These are phyloP conservation scores for Sistotremastrum niveocremeum DNA, from an alignment of 768 basidiomycete genomes.

Conservation along the genomic window DNA sequence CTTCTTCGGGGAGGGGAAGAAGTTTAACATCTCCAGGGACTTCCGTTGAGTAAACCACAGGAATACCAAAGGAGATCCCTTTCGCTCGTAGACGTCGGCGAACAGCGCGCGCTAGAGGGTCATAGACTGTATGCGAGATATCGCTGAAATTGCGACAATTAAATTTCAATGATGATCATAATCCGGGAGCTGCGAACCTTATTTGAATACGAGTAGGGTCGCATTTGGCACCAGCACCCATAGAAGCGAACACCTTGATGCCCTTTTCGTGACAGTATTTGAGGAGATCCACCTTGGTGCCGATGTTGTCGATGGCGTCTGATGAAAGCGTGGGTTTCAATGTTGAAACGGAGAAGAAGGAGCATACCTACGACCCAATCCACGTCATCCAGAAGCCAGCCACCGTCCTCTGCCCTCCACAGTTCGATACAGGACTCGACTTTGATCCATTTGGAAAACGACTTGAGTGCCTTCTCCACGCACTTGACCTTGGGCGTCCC, in stretches of 20 bases:
- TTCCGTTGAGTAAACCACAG: slow-evolving; percentile 94
- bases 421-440: slow-evolving; percentile 76
- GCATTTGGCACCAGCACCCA: slow-evolving; percentile 91
- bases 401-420: slow-evolving; percentile 77
- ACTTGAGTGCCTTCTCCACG: slow-evolving; percentile 51
- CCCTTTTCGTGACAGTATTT: slow-evolving; percentile 70
- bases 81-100: slow-evolving; percentile 56
- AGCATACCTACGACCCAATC: slow-evolving; percentile 86
- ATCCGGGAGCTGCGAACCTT: slow-evolving; percentile 13
- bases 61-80: slow-evolving; percentile 53
- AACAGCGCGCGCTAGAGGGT: slow-evolving; percentile 87
- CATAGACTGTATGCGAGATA: slow-evolving; percentile 84
- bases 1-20: slow-evolving; percentile 81
- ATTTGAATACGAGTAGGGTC: slow-evolving; percentile 96
- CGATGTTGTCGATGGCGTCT: slow-evolving; percentile 97
- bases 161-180: not conserved
- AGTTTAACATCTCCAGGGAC: slow-evolving; percentile 80
- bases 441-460: slow-evolving; percentile 75
- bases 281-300: slow-evolving; percentile 89
- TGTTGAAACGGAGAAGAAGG: no score
- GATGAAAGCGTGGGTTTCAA: no score
- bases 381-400: slow-evolving; percentile 57
- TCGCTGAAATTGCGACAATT: slow-evolving; percentile 33
- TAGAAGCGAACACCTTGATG: slow-evolving; percentile 91
- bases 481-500: slow-evolving; percentile 84